Percentiles rank a stretch among this genome's conserved stretches.
These are phyloP conservation scores for Cercospora zeina DNA, from an alignment of 2,329 filamentous ascomycete species.

Conservation along the genomic window DNA sequence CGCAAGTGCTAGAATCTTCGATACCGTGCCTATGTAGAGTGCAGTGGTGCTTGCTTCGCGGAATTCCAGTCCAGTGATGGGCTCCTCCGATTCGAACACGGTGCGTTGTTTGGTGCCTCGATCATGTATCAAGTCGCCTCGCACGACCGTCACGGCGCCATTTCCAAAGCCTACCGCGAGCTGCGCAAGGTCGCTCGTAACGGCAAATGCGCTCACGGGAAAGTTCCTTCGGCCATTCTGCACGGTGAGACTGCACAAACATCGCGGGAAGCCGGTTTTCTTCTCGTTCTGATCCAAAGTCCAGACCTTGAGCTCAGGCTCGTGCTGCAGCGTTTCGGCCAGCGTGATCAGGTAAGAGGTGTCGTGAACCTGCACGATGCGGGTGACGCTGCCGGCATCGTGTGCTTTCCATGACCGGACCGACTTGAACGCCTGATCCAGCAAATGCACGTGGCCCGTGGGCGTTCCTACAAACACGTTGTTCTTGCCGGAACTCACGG, in stretches of 20 bases:
- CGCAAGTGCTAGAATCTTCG: constrained; percentile 78
- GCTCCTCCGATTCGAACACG: constrained; percentile 95
- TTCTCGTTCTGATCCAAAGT: constrained; percentile 90
- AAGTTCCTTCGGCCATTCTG: constrained; percentile 91
- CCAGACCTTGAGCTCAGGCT: constrained; percentile 96
- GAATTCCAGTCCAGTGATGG: constrained; percentile 87
- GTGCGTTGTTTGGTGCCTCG: constrained; percentile 90
- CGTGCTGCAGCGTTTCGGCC: constrained; percentile 80
- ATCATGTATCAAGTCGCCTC: constrained; percentile 93
- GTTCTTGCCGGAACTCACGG: constrained; percentile 80
- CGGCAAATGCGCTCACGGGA: constrained; percentile 89
- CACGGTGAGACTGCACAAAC: constrained; percentile 79
- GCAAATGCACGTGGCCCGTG: constrained; percentile 82
- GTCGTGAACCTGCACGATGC: constrained; percentile 88
- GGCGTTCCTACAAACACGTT: constrained; percentile 85
- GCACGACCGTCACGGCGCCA: constrained; percentile 86
- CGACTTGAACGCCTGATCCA: constrained; percentile 84
- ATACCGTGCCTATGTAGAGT: constrained; percentile 89
- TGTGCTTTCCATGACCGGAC: constrained; percentile 84
- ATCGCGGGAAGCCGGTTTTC: constrained; percentile 86
- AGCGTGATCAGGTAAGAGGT: constrained; percentile 84
- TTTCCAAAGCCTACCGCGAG: constrained; percentile 95
- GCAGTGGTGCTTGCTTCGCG: constrained; percentile 65
- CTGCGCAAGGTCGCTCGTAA: constrained; percentile 84
- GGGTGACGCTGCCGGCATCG: constrained; percentile 75